These are phyloP conservation scores for Epichloe festucae DNA, from an alignment of 2,329 filamentous ascomycete species.

Conservation along the genomic window DNA sequence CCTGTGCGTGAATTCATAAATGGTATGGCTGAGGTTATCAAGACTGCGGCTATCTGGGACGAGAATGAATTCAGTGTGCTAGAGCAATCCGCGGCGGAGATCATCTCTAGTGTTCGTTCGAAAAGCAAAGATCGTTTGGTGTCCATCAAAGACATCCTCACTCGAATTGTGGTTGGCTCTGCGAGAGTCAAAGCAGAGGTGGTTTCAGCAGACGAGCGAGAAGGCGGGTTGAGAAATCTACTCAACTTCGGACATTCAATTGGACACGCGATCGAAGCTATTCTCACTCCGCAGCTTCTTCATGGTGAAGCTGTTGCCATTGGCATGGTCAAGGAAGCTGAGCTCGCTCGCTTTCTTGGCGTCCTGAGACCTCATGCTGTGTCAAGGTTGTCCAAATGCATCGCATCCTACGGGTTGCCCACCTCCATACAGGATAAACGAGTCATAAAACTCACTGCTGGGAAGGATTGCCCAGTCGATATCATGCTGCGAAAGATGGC, in stretches of 20 bases:
- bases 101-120: constrained; percentile 39
- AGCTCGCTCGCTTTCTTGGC: constrained; percentile 79
- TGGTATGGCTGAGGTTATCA: constrained; percentile 96
- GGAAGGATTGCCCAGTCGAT: constrained; percentile 79
- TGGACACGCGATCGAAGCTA: constrained; percentile 90
- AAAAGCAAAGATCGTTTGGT: constrained; percentile 44
- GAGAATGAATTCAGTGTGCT: constrained; percentile 74
- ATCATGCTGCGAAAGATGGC: constrained; percentile 85
- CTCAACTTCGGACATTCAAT: constrained; percentile 98
- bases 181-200: constrained; percentile 90
- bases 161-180: constrained; percentile 74
- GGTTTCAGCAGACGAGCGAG: constrained; percentile 86
- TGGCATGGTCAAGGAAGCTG: constrained; percentile 96
- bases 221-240: constrained; percentile 85
- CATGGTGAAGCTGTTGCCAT: constrained; percentile 95
- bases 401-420: constrained; percentile 84
- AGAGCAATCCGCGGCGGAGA: constrained; percentile 66
- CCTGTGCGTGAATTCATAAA: constrained; percentile 92
- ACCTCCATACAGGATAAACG: constrained; percentile 74
- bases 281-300: constrained; percentile 86
- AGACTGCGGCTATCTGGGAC: constrained; percentile 94
- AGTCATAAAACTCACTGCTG: constrained; percentile 69
- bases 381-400: constrained; percentile 80
- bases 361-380: constrained; percentile 77
- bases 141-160: constrained; percentile 57